A percentile compares a stretch with the other conserved stretches of the same genome.
phyloP scores from a whole-genome alignment of 495 filamentous ascomycete species.

The Xanthoparmelia taractica region DNA sequence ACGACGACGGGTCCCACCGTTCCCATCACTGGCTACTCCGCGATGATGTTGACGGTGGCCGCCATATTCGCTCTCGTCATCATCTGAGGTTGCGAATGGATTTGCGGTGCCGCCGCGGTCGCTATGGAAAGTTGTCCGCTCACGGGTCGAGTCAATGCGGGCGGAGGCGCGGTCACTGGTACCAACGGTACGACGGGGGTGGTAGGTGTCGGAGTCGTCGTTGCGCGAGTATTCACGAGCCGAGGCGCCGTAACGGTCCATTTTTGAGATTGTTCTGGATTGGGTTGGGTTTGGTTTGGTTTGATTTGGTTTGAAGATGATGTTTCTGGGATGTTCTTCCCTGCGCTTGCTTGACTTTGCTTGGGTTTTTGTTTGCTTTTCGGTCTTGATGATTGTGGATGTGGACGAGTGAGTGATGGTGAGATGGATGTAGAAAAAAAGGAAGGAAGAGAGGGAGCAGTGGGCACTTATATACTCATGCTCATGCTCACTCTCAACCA shows the following conservation, averaged over 20 bases:
- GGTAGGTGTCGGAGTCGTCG: not conserved
- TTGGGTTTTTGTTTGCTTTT: not conserved
- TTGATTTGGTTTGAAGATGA: not conserved
- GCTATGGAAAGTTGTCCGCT: too few species aligned
- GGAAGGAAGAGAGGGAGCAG: not conserved
- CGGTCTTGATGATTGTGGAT: not conserved
- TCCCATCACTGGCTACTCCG: too few species aligned
- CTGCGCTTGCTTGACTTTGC: not conserved
- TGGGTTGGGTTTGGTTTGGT: not conserved
- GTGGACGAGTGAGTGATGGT: not conserved
- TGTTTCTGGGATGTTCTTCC: not conserved
- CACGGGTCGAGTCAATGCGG: too few species aligned
- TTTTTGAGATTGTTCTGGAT: not conserved
- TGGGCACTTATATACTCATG: not conserved
- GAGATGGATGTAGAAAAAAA: not conserved
- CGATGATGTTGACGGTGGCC: not conserved
- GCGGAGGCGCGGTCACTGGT: too few species aligned
- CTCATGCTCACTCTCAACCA: not conserved
- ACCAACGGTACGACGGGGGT: not conserved
- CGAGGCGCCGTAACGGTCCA: not conserved
- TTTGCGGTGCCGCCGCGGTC: not conserved
- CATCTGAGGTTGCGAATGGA: not conserved
- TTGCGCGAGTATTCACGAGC: not conserved
- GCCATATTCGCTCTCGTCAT: not conserved
- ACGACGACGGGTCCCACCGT: too few species aligned